Evolutionary conservation across 495 filamentous ascomycete species (phyloP).

Genomic region (Aspergillus carlsbadensis): DNA sequence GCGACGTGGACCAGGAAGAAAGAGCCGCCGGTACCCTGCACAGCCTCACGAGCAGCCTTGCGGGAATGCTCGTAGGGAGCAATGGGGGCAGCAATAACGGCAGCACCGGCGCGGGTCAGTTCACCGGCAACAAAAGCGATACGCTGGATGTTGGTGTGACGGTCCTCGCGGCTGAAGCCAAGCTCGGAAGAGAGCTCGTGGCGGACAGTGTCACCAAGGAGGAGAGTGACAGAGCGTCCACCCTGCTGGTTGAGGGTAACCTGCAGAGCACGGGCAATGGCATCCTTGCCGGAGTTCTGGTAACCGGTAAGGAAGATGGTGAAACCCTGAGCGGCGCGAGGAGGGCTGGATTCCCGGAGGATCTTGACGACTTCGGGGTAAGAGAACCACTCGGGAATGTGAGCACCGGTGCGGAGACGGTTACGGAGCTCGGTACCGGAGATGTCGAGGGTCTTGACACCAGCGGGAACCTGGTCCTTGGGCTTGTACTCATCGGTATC

Average conservation of each 20-base stretch:
- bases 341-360: slow-evolving; percentile 89
- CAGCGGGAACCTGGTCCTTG: slow-evolving; percentile 80
- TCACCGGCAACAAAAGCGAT: slow-evolving; percentile 96
- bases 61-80: slow-evolving; percentile 84
- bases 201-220: slow-evolving; percentile 93
- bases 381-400: slow-evolving; percentile 99
- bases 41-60: slow-evolving; percentile 71
- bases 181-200: slow-evolving; percentile 91
- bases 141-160: slow-evolving; percentile 91
- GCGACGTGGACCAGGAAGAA: slow-evolving; percentile 96
- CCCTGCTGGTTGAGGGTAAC: slow-evolving; percentile 98
- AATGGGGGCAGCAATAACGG: slow-evolving; percentile 97
- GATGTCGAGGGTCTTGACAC: slow-evolving; percentile 91
- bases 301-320: slow-evolving; percentile 98
- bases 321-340: slow-evolving; percentile 88
- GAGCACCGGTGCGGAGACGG: slow-evolving; percentile 81
- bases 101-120: slow-evolving; percentile 86
- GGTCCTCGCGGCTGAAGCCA: slow-evolving; percentile 90
- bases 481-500: slow-evolving; percentile 96
- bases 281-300: slow-evolving; percentile 94
- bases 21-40: slow-evolving; percentile 75
- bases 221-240: slow-evolving; percentile 87
- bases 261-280: slow-evolving; percentile 91
- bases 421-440: slow-evolving; percentile 92
- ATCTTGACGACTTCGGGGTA: slow-evolving; percentile 98